These are phyloP conservation scores for Chrysoporthe austroafricana DNA, from an alignment of 2,329 filamentous ascomycete species.

Conservation along the genomic window DNA sequence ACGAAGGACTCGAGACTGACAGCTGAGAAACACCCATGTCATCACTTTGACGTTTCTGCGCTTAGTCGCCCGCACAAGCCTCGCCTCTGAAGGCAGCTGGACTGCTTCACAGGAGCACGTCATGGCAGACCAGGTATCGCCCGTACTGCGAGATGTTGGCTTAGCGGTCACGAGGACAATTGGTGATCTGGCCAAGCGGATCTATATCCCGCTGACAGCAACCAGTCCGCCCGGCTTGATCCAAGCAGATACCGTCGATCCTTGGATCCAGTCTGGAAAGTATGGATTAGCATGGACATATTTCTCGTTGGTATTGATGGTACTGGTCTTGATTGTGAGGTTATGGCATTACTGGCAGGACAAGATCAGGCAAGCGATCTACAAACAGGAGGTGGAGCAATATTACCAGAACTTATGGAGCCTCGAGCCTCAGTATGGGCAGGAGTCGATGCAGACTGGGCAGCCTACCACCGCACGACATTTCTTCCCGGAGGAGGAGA, in stretches of 20 bases:
- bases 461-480: slow-evolving; percentile 57
- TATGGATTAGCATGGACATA: slow-evolving; percentile 89
- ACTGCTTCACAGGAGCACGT: slow-evolving; percentile 24
- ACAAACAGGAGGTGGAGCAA: slow-evolving; percentile 79
- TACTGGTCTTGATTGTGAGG: slow-evolving; percentile 68
- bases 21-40: slow-evolving; percentile 12
- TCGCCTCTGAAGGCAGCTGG: slow-evolving; percentile 22
- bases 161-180: slow-evolving; percentile 41
- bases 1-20: not conserved
- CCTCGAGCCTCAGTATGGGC: slow-evolving; percentile 53
- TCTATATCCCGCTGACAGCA: slow-evolving; percentile 62
- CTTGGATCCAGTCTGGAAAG: slow-evolving; percentile 81
- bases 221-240: slow-evolving; percentile 64
- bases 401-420: slow-evolving; percentile 61
- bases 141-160: slow-evolving; percentile 37
- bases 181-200: slow-evolving; percentile 54
- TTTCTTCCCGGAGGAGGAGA: slow-evolving; percentile 72
- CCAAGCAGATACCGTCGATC: slow-evolving; percentile 70
- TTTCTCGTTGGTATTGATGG: slow-evolving; percentile 75
- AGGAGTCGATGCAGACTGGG: slow-evolving; percentile 6
- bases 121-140: slow-evolving; percentile 47
- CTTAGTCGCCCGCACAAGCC: slow-evolving; percentile 21
- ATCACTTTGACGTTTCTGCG: slow-evolving; percentile 20
- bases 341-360: slow-evolving; percentile 92
- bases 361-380: slow-evolving; percentile 86